These are phyloP conservation scores for Litchi chinensis DNA, from an alignment of 345 rosid genomes.

Conservation along the genomic window DNA sequence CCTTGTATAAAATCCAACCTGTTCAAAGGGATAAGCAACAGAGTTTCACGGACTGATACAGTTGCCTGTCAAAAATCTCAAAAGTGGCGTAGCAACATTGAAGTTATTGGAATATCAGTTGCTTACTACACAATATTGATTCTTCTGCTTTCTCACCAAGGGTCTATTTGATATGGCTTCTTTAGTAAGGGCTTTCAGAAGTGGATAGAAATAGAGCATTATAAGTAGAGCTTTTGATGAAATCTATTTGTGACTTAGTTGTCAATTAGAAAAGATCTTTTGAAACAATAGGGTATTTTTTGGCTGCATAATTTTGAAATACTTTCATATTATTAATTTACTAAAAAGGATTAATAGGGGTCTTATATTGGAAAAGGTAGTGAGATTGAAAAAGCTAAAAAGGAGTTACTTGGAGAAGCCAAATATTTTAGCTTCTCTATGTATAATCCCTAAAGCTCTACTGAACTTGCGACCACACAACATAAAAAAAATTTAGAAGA, in stretches of 20 bases:
- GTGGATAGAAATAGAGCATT: background rate
- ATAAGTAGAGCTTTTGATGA: background rate
- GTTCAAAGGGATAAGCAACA: conserved; percentile 9
- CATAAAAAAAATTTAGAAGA: no score
- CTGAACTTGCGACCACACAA: background rate
- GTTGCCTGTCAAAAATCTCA: background rate
- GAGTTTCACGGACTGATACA: background rate
- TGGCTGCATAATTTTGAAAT: background rate
- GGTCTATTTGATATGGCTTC: background rate
- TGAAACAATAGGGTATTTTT: background rate
- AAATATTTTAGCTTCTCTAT: background rate
- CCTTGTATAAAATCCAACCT: conserved; percentile 96
- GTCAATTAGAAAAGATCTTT: background rate
- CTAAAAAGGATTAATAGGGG: background rate
- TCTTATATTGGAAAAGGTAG: background rate
- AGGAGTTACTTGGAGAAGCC: background rate
- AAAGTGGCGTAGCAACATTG: background rate
- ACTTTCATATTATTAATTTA: no score
- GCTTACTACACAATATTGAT: background rate
- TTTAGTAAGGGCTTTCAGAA: background rate
- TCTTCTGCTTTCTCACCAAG: background rate
- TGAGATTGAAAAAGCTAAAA: background rate
- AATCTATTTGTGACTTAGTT: background rate
- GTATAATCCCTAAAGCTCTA: background rate
- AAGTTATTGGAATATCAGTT: conserved; percentile 1